Evolutionary conservation across 2,329 filamentous ascomycete species (phyloP), one percentile per base, ranked within the genome.

Genomic region (Colletotrichum caudatum): DNA sequence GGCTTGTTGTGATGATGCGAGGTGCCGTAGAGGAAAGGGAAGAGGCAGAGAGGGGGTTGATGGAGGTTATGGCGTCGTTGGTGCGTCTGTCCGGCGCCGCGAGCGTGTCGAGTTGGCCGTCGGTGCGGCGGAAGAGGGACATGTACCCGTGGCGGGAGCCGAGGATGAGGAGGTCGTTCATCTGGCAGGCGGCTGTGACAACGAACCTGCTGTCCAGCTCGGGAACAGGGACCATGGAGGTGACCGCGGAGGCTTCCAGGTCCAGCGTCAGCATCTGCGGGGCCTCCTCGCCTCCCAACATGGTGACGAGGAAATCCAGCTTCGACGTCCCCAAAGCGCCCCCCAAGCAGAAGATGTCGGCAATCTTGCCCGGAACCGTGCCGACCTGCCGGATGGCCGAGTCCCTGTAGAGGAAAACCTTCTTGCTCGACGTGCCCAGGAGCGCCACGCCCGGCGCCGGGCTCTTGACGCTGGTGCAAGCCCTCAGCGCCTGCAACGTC

Each of bases 1-100:
- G 89, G 50, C 92, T 92, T 4, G 92, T 93, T 0, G 92, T 91
- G 18, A 95, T 81, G 53, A 97, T 85, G 69, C 88, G 85, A 14
- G 50, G 14, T 44, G 37, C n/a, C 26, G 58, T 72, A 35, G 62
- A 75, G 16, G 73, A 65, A n/a, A 62, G 74, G 20, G 73, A 66
- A 14, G 76, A 74, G 14, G 76, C 73, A 0, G 83, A 82, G 1
- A 89, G 81, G 12, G 85, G 80, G 0, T 85, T 76, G 41, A 97
- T 88, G 48, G 87, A 86, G 3, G 93, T 95, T 54, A 97, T 89
- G 9, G 92, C 88, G 76, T 97, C 87, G 44, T 82, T 81, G 54
- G 79, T 82, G n/a, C 80, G 83, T 26, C 83, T 80, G 46, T 85
- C 81, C 3, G 82, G 74, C 16, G 80, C 80, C 18, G 80, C 73